Percentiles rank a stretch among this genome's conserved stretches.
Conservation (phyloP, 148 eudicot species). For the Rhododendron mucronatum region DNA sequence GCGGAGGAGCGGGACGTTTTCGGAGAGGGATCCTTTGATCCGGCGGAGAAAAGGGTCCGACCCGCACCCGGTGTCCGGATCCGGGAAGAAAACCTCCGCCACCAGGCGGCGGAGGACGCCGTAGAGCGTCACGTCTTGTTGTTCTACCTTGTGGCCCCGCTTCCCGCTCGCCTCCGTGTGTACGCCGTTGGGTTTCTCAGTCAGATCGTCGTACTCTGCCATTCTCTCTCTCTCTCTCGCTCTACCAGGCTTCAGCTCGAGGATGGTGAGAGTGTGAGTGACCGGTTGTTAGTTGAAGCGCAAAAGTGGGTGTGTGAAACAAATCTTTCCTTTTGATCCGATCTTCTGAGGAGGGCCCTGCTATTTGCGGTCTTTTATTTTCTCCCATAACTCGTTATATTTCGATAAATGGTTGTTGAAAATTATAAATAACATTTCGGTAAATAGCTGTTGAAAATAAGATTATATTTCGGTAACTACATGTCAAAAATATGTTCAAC, state of each 20-base stretch:
- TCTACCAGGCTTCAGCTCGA: not conserved
- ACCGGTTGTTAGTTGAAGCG: not conserved
- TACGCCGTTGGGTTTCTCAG: conserved; percentile 20
- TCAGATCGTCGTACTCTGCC: conserved; percentile 3
- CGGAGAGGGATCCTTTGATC: conserved; percentile 35
- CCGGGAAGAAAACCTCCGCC: conserved; percentile 42
- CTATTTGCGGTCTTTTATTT: too few relatives aligned
- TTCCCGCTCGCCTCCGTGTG: not conserved
- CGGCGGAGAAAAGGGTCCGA: conserved; percentile 31
- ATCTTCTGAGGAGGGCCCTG: too few relatives aligned
- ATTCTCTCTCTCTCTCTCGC: conserved; percentile 11
- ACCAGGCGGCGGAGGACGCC: conserved; percentile 18
- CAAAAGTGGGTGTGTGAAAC: not conserved
- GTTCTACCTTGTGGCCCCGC: not conserved
- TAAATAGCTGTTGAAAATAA: too few relatives aligned
- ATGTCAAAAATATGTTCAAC: too few relatives aligned
- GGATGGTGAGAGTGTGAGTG: not conserved
- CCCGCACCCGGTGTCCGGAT: conserved; percentile 18
- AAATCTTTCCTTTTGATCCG: too few relatives aligned
- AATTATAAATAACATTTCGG: too few relatives aligned
- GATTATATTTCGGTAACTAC: too few relatives aligned
- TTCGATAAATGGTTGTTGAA: too few relatives aligned
- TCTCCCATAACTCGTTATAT: too few relatives aligned
- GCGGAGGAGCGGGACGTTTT: conserved; percentile 51
- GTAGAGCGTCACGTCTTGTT: conserved; percentile 13